phyloP scores from a whole-genome alignment of 2,329 filamentous ascomycete genomes.

The Teratosphaeria gauchensis region DNA sequence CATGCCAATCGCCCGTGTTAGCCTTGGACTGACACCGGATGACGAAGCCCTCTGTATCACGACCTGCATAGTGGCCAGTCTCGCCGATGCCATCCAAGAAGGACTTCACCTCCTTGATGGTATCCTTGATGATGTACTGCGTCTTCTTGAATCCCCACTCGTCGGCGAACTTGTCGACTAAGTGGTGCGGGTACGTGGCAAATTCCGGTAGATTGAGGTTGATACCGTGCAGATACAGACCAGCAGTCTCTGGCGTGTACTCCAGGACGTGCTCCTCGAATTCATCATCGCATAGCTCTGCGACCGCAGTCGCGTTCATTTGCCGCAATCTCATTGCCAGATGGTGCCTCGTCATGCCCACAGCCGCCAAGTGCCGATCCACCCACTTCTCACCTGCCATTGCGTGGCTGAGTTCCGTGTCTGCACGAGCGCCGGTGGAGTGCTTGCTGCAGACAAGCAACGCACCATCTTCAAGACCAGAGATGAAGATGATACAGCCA shows the following conservation, averaged over 20 bases:
- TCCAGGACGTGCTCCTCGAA: slow-evolving; percentile 97
- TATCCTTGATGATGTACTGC: slow-evolving; percentile 66
- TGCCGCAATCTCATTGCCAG: slow-evolving; percentile 64
- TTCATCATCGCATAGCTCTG: slow-evolving; percentile 87
- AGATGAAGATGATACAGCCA: slow-evolving; percentile 98
- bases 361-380: slow-evolving; percentile 63
- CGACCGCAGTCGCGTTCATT: slow-evolving; percentile 88
- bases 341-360: slow-evolving; percentile 71
- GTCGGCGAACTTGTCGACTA: slow-evolving; percentile 84
- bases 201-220: slow-evolving; percentile 94
- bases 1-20: slow-evolving; percentile 47
- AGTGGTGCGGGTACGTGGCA: slow-evolving; percentile 67
- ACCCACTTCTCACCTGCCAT: slow-evolving; percentile 73
- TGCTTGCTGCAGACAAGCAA: slow-evolving; percentile 98
- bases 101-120: slow-evolving; percentile 60
- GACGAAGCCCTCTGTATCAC: slow-evolving; percentile 94
- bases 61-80: slow-evolving; percentile 79
- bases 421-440: slow-evolving; percentile 72
- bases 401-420: slow-evolving; percentile 69
- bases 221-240: slow-evolving; percentile 89
- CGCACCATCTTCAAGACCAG: slow-evolving; percentile 79
- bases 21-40: slow-evolving; percentile 68
- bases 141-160: slow-evolving; percentile 92
- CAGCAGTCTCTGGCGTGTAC: slow-evolving; percentile 72
- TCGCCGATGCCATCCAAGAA: slow-evolving; percentile 82